Evolutionary conservation across 1,284 basidiomycete species (phyloP), one percentile per base, ranked within the genome.

Genomic region (Wallemia mellicola): DNA sequence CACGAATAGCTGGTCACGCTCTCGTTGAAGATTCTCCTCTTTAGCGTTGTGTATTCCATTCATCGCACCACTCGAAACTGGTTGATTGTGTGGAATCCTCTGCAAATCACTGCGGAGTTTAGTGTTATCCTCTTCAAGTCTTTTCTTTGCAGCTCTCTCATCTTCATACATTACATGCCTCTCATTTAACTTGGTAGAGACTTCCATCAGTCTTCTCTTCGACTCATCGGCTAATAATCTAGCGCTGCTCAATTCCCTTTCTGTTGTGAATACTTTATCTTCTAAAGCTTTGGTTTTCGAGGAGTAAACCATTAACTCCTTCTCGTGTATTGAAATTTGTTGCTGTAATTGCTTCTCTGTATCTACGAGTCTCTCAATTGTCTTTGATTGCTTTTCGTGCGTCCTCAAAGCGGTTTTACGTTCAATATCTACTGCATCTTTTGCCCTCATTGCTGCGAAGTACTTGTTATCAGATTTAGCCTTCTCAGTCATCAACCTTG

Each of bases 381-480:
- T 75, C 67, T 82, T 82, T 28, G 76, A 75, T 66, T 91, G 86
- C 64, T 85, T 85, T 66, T 91, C 86, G 19, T 80, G 69, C 58
- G 76, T 77, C 38, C 79, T 74, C 30, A 74, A 69, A 24, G 82
- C 71, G 30, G 76, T 78, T 68, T 85, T 83, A 61, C 79, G 76
- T 68, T 94, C 86, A 1, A 73, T 74, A 32, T 87, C 83, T 2
- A 82, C 71, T 1, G 82, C 80, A 63, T 95, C 89, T 68, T 86
- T 89, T 61, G 83, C 80, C 28, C 86, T 80, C 82, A 92, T 87
- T 2, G 83, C 81, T 26, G 84, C 78, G 68, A 82, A 96, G 70
- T 81, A 96, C 71, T 89, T 94, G 74, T 89, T 94, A 66, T 96
- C 91, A 24, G 85, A 81, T 71, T 92, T 95, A 15, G 86, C 84